Evolutionary conservation across 106 monocot genomes (phyloP), one percentile per base, ranked within the genome.

Genomic region (Narthecium ossifragum): DNA sequence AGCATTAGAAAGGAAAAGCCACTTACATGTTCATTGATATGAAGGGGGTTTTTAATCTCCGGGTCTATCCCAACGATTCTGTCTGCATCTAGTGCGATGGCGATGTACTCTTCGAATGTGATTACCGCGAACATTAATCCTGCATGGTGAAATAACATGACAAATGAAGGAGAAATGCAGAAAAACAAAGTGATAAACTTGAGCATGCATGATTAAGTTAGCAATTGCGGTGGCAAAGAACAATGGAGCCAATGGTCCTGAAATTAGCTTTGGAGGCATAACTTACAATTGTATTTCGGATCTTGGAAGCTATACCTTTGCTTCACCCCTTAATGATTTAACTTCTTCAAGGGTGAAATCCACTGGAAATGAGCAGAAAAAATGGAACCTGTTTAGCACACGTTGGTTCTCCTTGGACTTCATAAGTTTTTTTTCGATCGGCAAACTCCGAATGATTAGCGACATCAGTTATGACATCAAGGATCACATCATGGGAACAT

Each of bases 21-120:
- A 76, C 93, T 84, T 77, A 96, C 90, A 68, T 79, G 90, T 58
- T 90, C 73, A 63, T 96, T 96, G 73, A 96, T 86, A 25, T 89
- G 80, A 70, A 84, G 66, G 46, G 90, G 94, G 60, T 84, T 81
- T 57, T 96, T 96, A 0, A 96, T 90, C 78, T 96, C 90, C 28
- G 94, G 94, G 61, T 96, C 90, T 68, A 96, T 90, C 3, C 94
- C 94, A 39, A 96, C 83, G 53, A 83, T 61, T 66, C 94, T 77
- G 31, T 66, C 53, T 34, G 94, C 94, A 84, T 79, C 75, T 55
- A 90, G 62, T 34, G 85, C 94, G 54, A 96, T 86, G 25, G 77
- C 70, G 60, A 96, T 84, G 47, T 70, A 96, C 61, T 96, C 94
- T 63, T 96, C 86, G 73, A 96, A 96, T 46, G 86, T 90, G 54